Conservation (phyloP, 768 basidiomycete genomes). For the Mycena vitilis region DNA sequence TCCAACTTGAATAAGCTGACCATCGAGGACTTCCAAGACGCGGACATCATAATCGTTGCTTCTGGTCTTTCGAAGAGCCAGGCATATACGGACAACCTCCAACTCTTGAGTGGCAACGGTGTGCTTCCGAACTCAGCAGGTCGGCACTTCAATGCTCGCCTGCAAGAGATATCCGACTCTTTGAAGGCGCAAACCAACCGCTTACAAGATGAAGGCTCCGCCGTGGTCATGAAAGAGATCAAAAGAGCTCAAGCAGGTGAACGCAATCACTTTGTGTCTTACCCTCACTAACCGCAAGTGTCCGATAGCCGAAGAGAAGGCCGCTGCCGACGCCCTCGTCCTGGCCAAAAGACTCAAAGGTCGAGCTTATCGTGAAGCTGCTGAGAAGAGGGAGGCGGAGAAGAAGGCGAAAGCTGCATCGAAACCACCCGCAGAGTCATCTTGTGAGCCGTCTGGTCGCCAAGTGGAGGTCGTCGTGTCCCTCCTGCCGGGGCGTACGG, state of each 20-base stretch:
- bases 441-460: constrained; percentile 51
- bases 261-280: constrained; percentile 34
- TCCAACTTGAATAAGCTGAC: constrained; percentile 77
- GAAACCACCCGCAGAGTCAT: constrained; percentile 30
- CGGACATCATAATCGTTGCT: constrained; percentile 89
- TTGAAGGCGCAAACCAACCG: constrained; percentile 76
- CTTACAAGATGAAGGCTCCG: constrained; percentile 72
- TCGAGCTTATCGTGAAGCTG: constrained; percentile 75
- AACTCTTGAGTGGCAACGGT: constrained; percentile 74
- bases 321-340: constrained; percentile 56
- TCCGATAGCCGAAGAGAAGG: constrained; percentile 59
- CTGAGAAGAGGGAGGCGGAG: constrained; percentile 51
- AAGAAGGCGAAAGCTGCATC: constrained; percentile 34
- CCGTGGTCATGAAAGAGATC: constrained; percentile 73
- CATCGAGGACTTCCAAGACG: constrained; percentile 79
- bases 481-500: constrained; percentile 41
- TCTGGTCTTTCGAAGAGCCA: constrained; percentile 86
- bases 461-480: constrained; percentile 71
- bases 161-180: constrained; percentile 69
- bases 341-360: constrained; percentile 80
- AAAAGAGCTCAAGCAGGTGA: constrained; percentile 70
- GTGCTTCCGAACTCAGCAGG: constrained; percentile 82
- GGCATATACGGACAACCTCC: constrained; percentile 82
- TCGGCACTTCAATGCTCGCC: constrained; percentile 88
- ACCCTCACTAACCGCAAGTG: constrained; percentile 22